phyloP scores from a whole-genome alignment of 148 eudicot genomes.

The Simmondsia chinensis region DNA sequence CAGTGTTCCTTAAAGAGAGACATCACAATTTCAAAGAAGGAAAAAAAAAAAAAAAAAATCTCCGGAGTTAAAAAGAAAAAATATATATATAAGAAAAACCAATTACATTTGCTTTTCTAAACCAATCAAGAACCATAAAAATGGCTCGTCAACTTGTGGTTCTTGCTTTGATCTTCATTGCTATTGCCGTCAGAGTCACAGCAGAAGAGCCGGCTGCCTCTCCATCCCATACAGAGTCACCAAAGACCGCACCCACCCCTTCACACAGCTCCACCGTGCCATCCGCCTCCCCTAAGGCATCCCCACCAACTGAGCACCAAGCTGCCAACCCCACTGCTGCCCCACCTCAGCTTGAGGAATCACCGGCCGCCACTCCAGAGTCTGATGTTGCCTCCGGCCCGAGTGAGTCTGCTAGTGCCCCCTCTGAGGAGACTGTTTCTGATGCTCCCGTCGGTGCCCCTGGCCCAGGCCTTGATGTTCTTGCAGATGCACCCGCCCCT shows the following conservation, averaged over 20 bases:
- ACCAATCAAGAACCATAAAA: not conserved
- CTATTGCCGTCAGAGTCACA: not conserved
- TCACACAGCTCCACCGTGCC: not conserved
- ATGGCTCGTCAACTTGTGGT: constrained; percentile 3
- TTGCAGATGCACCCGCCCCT: constrained; percentile 1
- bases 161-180: not conserved
- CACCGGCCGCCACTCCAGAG: not conserved
- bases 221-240: not conserved
- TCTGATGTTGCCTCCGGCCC: not conserved
- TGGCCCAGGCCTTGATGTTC: not conserved
- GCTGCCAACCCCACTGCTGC: not conserved
- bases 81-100: too few relatives aligned
- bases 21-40: too few relatives aligned
- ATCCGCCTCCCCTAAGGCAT: not conserved
- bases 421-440: not conserved
- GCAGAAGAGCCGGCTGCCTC: constrained; percentile 1
- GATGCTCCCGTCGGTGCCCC: constrained; percentile 3
- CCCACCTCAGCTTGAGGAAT: not conserved
- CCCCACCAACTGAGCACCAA: not conserved
- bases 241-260: not conserved
- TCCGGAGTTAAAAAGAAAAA: too few relatives aligned
- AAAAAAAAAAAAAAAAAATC: too few relatives aligned
- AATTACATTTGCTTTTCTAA: too few relatives aligned
- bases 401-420: not conserved
- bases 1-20: too few relatives aligned